Conservation (phyloP, 2,329 filamentous ascomycete species). For the Aureobasidium sp. region DNA sequence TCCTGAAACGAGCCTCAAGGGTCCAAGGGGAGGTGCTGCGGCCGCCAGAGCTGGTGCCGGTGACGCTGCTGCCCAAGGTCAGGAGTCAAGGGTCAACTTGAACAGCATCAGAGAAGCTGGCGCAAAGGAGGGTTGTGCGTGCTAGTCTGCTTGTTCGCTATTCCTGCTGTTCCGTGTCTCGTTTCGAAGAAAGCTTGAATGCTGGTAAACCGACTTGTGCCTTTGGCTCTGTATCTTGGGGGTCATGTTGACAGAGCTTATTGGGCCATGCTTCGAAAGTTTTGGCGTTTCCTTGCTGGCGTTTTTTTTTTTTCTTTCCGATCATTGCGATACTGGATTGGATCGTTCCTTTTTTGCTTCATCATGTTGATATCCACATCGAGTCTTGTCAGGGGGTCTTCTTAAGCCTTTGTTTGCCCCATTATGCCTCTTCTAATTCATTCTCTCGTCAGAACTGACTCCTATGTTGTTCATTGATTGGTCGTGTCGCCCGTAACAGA, state of each 20-base stretch:
- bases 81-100: conserved; percentile 74
- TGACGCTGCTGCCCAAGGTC: conserved; percentile 51
- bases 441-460: background rate
- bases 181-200: background rate
- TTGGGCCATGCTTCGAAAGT: background rate
- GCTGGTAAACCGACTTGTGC: background rate
- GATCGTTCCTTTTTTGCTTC: background rate
- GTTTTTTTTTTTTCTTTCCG: background rate
- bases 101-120: conserved; percentile 64
- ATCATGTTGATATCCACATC: conserved; percentile 13
- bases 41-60: conserved; percentile 44
- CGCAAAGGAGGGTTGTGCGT: conserved; percentile 89
- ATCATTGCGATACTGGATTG: background rate
- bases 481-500: background rate
- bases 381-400: conserved; percentile 3
- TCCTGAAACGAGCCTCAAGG: conserved; percentile 93
- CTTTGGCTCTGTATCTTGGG: background rate
- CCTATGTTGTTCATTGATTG: background rate
- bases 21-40: conserved; percentile 60
- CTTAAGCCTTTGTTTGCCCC: background rate
- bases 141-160: conserved; percentile 42
- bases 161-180: background rate
- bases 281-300: background rate
- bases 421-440: background rate
- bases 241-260: background rate